phyloP scores from a whole-genome alignment of 306 rosid species.

The Vigna radiata region DNA sequence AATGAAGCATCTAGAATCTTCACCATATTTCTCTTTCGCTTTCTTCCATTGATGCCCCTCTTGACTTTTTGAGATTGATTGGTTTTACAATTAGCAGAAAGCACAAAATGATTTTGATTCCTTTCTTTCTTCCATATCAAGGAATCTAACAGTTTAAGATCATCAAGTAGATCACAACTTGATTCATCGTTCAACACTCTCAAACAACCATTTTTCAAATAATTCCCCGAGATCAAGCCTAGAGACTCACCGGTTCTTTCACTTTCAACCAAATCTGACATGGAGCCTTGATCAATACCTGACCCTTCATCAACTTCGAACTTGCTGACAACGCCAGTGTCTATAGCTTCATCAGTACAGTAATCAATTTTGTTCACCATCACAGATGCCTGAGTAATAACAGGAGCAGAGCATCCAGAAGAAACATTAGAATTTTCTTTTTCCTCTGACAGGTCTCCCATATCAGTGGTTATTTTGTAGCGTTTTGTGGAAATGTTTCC shows the following conservation, averaged over 20 bases:
- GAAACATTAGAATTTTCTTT: conserved; percentile 62
- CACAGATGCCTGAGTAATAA: conserved; percentile 55
- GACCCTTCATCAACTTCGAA: conserved; percentile 65
- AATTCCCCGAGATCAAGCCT: conserved; percentile 48
- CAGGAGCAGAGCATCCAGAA: conserved; percentile 64
- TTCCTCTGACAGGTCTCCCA: conserved; percentile 46
- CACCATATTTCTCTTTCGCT: conserved; percentile 46
- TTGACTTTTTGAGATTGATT: conserved; percentile 42
- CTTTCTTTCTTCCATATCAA: conserved; percentile 60
- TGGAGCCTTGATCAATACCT: conserved; percentile 58
- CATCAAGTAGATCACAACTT: conserved; percentile 62
- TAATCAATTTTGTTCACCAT: conserved; percentile 56
- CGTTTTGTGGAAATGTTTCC: conserved; percentile 44
- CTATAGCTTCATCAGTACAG: conserved; percentile 51
- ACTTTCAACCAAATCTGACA: conserved; percentile 62
- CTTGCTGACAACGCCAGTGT: conserved; percentile 52
- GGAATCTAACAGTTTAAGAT: conserved; percentile 65
- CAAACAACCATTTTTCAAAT: conserved; percentile 43
- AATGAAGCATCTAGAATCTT: conserved; percentile 43
- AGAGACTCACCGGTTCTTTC: conserved; percentile 53
- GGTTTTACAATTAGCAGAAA: conserved; percentile 38
- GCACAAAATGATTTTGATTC: conserved; percentile 46
- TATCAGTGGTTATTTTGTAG: conserved; percentile 42
- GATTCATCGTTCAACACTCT: conserved; percentile 52
- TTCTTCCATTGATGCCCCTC: conserved; percentile 47